phyloP scores from a whole-genome alignment of 108 stramenopile genomes.

The Cyclotella kingstonii region DNA sequence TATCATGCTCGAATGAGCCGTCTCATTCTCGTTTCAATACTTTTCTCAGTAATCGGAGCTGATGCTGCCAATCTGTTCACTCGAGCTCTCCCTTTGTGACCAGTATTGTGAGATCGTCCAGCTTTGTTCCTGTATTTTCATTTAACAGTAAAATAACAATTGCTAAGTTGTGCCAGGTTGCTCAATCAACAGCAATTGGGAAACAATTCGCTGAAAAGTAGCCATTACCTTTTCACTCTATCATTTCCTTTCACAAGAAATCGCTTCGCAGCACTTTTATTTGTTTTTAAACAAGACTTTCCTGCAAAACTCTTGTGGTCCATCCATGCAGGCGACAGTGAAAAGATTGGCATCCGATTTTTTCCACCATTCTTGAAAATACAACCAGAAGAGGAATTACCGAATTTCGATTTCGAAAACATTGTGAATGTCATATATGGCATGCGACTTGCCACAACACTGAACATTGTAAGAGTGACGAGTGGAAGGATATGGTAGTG shows the following conservation, averaged over 20 bases:
- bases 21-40: conserved; percentile 70
- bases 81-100: conserved; percentile 64
- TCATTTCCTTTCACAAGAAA: conserved; percentile 72
- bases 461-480: too few relatives aligned
- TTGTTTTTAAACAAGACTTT: conserved; percentile 63
- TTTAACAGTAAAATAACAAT: not conserved
- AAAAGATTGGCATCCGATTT: conserved; percentile 2
- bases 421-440: too few relatives aligned
- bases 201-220: too few relatives aligned
- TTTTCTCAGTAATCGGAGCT: conserved; percentile 57
- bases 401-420: too few relatives aligned
- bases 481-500: too few relatives aligned
- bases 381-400: too few relatives aligned
- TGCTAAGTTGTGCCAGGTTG: conserved; percentile 2
- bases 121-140: conserved; percentile 47
- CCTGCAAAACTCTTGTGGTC: conserved; percentile 21
- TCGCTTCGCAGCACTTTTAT: conserved; percentile 70
- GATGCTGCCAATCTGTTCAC: conserved; percentile 59
- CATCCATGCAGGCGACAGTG: not conserved
- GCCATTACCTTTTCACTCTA: conserved; percentile 74
- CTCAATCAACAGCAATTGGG: conserved; percentile 2
- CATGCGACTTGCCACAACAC: too few relatives aligned
- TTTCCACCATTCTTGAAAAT: too few relatives aligned
- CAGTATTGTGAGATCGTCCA: conserved; percentile 76
- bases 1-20: conserved; percentile 47